Evolutionary conservation across 345 rosid genomes (phyloP).

Genomic region (Camelina hispida): DNA sequence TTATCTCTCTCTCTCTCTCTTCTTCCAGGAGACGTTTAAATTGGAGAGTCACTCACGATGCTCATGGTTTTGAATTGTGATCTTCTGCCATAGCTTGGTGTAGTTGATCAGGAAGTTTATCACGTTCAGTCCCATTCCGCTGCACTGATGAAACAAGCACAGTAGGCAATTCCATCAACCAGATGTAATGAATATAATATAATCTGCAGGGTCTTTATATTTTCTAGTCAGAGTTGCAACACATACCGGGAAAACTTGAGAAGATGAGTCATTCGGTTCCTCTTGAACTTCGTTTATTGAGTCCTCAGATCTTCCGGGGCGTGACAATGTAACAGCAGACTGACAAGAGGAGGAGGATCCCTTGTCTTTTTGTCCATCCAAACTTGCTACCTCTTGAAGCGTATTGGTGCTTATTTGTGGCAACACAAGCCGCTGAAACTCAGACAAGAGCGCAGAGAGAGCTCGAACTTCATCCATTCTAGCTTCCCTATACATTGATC

Average conservation of each 20-base stretch:
- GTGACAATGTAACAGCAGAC: constrained; percentile 18
- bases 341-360: constrained; percentile 25
- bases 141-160: constrained; percentile 43
- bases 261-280: constrained; percentile 49
- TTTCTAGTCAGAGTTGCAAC: constrained; percentile 10
- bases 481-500: constrained; percentile 50
- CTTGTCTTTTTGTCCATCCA: constrained; percentile 39
- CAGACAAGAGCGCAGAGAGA: constrained; percentile 47
- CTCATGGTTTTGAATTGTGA: constrained; percentile 58
- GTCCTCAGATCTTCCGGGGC: not conserved
- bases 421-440: constrained; percentile 46
- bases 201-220: constrained; percentile 8
- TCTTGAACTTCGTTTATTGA: constrained; percentile 24
- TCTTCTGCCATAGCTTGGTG: constrained; percentile 60
- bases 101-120: constrained; percentile 55
- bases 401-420: constrained; percentile 12
- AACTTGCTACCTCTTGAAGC: constrained; percentile 21
- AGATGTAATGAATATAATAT: not conserved
- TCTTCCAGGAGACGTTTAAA: not conserved
- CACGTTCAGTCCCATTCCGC: constrained; percentile 50
- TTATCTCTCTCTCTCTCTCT: not conserved
- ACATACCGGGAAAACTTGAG: constrained; percentile 63
- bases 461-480: constrained; percentile 42
- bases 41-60: constrained; percentile 38
- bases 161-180: constrained; percentile 26